These are phyloP conservation scores for Leccinum subgranulosum DNA, from an alignment of 768 basidiomycete genomes.

Conservation along the genomic window DNA sequence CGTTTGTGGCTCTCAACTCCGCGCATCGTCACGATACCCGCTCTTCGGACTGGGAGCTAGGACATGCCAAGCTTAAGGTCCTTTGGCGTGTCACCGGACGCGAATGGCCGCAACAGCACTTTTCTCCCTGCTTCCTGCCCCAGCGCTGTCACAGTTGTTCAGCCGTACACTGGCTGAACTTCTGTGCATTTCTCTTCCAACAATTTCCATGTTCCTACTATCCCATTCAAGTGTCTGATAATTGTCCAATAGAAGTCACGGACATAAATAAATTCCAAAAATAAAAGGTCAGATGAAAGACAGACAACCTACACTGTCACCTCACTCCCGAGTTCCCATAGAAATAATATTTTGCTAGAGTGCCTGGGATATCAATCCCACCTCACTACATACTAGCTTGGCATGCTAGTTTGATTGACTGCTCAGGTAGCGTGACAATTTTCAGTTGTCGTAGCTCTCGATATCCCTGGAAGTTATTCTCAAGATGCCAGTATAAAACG, in stretches of 20 bases:
- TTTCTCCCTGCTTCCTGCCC: no score
- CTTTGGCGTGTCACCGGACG: background rate
- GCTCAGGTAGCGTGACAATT: background rate
- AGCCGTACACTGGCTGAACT: background rate
- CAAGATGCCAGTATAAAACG: background rate
- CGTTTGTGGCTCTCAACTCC: background rate
- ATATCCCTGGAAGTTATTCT: no score
- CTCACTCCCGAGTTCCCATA: background rate
- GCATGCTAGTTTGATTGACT: no score
- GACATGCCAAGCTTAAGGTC: no score
- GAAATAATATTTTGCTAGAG: background rate
- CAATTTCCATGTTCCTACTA: background rate
- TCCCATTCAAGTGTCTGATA: background rate
- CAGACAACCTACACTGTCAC: background rate
- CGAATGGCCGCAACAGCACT: no score
- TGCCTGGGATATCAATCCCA: background rate
- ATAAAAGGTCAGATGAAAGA: no score
- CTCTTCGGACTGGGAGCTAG: no score
- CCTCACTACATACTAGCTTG: no score
- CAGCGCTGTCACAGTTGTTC: background rate
- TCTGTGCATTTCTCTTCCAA: background rate
- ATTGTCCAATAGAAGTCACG: no score
- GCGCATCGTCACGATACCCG: no score
- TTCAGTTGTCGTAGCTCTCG: no score
- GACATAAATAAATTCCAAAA: no score